Evolutionary conservation across 495 filamentous ascomycete species (phyloP).

Genomic region (Aspergillus kassunensis): DNA sequence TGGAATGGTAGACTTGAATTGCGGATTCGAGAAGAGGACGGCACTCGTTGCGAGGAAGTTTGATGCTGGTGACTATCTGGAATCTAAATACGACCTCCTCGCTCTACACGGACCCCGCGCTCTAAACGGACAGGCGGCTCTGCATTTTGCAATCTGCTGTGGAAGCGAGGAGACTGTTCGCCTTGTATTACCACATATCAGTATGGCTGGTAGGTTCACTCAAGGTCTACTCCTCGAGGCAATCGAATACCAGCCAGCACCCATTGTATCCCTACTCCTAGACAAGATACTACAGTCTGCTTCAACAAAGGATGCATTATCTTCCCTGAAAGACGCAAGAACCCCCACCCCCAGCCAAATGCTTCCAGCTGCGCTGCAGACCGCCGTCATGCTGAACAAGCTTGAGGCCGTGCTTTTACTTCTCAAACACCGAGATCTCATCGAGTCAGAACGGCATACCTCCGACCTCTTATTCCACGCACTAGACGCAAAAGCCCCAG

Average conservation of each 20-base stretch:
- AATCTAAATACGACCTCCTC: background rate
- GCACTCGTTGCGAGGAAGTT: background rate
- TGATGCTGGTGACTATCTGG: background rate
- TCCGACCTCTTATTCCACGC: background rate
- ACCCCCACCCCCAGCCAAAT: background rate
- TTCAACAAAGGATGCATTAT: too few relatives aligned
- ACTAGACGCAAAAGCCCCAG: background rate
- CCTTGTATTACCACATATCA: background rate
- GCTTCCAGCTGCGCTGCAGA: background rate
- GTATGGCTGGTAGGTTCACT: background rate
- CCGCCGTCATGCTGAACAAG: background rate
- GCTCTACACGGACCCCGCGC: background rate
- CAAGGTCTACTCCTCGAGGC: background rate
- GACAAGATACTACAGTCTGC: background rate
- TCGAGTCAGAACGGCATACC: background rate
- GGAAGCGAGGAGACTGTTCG: background rate
- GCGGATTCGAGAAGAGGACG: background rate
- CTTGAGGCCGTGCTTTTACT: background rate
- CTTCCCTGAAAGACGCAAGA: background rate
- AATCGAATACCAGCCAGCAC: background rate
- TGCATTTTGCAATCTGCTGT: background rate
- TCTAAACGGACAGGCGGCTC: background rate
- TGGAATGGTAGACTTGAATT: background rate
- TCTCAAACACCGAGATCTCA: background rate
- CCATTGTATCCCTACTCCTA: background rate